phyloP scores from a whole-genome alignment of 306 rosid genomes.

The Cucurbita maxima region DNA sequence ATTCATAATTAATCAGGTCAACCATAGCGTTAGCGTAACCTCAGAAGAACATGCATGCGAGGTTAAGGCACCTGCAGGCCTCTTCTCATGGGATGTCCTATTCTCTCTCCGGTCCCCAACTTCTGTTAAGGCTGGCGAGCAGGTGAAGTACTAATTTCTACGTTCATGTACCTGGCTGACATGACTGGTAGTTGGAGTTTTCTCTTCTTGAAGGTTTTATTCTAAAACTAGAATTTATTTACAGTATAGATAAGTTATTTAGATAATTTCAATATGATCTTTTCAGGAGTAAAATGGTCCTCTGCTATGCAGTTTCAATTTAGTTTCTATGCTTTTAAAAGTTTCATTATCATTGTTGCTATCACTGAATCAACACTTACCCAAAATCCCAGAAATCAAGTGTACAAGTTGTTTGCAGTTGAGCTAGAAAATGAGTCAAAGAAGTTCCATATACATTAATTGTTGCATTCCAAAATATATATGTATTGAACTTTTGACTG shows the following conservation, averaged over 20 bases:
- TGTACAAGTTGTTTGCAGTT: background rate
- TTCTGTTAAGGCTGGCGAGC: slow-evolving; percentile 80
- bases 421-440: background rate
- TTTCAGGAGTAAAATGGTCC: background rate
- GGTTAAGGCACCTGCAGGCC: slow-evolving; percentile 79
- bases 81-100: slow-evolving; percentile 79
- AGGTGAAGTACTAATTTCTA: slow-evolving; percentile 22
- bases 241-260: background rate
- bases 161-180: background rate
- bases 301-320: background rate
- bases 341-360: background rate
- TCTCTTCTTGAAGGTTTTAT: background rate
- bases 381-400: background rate
- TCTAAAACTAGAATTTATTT: background rate
- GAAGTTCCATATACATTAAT: background rate
- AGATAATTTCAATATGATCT: background rate
- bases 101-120: slow-evolving; percentile 68
- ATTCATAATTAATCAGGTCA: slow-evolving; percentile 39
- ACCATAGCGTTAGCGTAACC: slow-evolving; percentile 60
- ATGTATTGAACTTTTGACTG: background rate
- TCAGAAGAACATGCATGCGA: slow-evolving; percentile 78
- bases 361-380: background rate
- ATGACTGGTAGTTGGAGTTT: background rate
- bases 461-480: background rate
- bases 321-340: background rate